Conservation (phyloP, 345 rosid species). For the Ricinus communis region DNA sequence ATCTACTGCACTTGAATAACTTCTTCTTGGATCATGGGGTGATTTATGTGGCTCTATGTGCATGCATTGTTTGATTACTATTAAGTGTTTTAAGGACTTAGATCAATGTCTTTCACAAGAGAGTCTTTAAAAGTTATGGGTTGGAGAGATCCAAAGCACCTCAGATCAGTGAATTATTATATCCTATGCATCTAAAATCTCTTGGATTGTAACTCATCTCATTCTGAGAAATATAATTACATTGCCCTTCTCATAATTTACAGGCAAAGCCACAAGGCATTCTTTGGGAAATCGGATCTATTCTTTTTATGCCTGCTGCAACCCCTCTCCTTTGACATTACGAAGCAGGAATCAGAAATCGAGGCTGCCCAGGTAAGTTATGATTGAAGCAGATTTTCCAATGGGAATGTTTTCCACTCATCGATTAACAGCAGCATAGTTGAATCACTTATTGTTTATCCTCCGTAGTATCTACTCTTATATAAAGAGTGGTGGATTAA, state of each 20-base stretch:
- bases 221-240: background rate
- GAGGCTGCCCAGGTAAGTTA: conserved; percentile 65
- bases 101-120: background rate
- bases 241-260: background rate
- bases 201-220: background rate
- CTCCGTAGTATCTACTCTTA: too few species aligned
- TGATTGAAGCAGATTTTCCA: background rate
- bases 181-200: too few species aligned
- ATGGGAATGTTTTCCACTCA: background rate
- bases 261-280: conserved; percentile 76
- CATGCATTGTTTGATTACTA: background rate
- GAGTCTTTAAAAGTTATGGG: background rate
- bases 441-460: background rate
- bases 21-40: too few species aligned
- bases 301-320: conserved; percentile 75
- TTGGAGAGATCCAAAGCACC: background rate
- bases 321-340: conserved; percentile 66
- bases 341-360: conserved; percentile 71
- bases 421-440: background rate
- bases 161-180: background rate
- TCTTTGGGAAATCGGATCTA: conserved; percentile 76
- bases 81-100: background rate
- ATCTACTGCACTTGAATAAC: background rate
- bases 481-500: too few species aligned
- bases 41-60: background rate